These are phyloP conservation scores for Streptanthus diversifolius DNA, from an alignment of 345 rosid species.

Conservation along the genomic window DNA sequence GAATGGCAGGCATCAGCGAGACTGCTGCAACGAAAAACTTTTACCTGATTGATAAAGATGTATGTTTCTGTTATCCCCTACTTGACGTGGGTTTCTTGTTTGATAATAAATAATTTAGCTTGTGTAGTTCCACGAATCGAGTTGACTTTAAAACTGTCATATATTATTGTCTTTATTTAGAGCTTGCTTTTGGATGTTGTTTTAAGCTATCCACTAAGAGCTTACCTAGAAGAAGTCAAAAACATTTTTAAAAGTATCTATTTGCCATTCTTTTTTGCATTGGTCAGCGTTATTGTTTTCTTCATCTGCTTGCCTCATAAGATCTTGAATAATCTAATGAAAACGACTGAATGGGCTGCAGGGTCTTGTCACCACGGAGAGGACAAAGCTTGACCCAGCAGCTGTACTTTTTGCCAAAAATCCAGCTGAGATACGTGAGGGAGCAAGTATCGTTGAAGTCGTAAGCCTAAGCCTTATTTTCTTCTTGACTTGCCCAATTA, in stretches of 20 bases:
- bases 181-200: slow-evolving; percentile 19
- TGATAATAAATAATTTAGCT: not conserved
- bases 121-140: not conserved
- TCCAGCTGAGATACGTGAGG: slow-evolving; percentile 66
- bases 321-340: slow-evolving; percentile 14
- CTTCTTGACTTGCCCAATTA: slow-evolving; percentile 9
- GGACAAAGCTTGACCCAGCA: slow-evolving; percentile 83
- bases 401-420: slow-evolving; percentile 80
- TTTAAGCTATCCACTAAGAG: slow-evolving; percentile 2
- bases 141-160: slow-evolving; percentile 30
- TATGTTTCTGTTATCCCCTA: slow-evolving; percentile 35
- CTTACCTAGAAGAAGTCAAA: slow-evolving; percentile 14
- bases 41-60: slow-evolving; percentile 90
- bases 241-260: slow-evolving; percentile 1
- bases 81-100: slow-evolving; percentile 9
- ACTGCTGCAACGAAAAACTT: slow-evolving; percentile 49
- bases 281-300: slow-evolving; percentile 8
- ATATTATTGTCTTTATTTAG: not conserved
- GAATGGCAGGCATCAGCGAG: slow-evolving; percentile 69
- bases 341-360: slow-evolving; percentile 36
- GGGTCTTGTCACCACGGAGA: slow-evolving; percentile 94
- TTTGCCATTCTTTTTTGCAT: not conserved
- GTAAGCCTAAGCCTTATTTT: slow-evolving; percentile 43
- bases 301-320: slow-evolving; percentile 1
- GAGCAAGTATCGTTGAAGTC: slow-evolving; percentile 83